Percentiles rank a stretch among this genome's conserved stretches.
phyloP scores from a whole-genome alignment of 2,329 filamentous ascomycete genomes.

The Saccharata proteae region DNA sequence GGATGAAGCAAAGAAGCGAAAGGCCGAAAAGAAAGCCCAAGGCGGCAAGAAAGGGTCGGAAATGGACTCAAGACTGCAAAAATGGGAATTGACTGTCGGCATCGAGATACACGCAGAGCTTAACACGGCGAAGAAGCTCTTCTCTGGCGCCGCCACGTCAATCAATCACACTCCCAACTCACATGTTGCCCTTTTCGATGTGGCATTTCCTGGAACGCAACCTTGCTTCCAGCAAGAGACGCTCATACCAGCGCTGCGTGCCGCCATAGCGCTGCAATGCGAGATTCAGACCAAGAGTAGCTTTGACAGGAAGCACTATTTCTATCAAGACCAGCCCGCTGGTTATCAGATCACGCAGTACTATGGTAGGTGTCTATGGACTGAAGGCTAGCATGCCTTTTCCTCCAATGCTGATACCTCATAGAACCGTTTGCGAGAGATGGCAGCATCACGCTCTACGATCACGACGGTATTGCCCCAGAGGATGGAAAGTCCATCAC shows the following conservation, averaged over 20 bases:
- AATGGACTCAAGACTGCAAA: constrained; percentile 27
- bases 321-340: constrained; percentile 94
- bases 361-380: constrained; percentile 42
- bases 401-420: neutral
- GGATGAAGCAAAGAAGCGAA: constrained; percentile 22
- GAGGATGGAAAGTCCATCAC: constrained; percentile 58
- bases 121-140: constrained; percentile 79
- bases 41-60: constrained; percentile 7
- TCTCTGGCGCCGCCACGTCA: constrained; percentile 50
- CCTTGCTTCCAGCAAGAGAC: constrained; percentile 73
- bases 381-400: neutral
- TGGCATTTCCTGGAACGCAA: constrained; percentile 79
- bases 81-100: constrained; percentile 90
- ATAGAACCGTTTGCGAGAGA: constrained; percentile 51
- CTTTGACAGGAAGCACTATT: constrained; percentile 97
- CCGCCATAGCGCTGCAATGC: constrained; percentile 75
- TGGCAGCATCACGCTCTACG: constrained; percentile 57
- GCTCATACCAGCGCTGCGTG: constrained; percentile 78
- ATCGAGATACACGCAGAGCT: constrained; percentile 97
- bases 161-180: constrained; percentile 60
- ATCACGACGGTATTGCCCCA: constrained; percentile 66
- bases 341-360: constrained; percentile 98
- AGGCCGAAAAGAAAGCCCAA: constrained; percentile 8
- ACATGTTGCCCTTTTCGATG: constrained; percentile 81
- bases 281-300: constrained; percentile 62